A percentile compares a stretch with the other conserved stretches of the same genome.
Conservation (phyloP, 768 basidiomycete genomes). For the Clitopilus passeckerianus region DNA sequence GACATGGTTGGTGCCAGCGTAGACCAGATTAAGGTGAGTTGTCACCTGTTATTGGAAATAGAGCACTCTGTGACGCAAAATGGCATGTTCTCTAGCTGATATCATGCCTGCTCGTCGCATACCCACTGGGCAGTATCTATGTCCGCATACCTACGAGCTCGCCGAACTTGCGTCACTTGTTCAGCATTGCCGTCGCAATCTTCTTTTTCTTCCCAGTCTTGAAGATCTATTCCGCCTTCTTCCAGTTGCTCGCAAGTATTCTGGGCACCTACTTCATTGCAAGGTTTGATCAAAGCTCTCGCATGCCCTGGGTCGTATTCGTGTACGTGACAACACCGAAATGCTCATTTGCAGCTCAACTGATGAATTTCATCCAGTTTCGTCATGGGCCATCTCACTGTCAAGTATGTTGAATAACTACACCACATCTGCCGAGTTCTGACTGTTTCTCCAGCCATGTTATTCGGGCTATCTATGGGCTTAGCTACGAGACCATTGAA, state of each 20-base stretch:
- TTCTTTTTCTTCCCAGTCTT: slow-evolving; percentile 80
- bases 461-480: slow-evolving; percentile 56
- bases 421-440: not conserved
- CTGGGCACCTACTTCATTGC: slow-evolving; percentile 75
- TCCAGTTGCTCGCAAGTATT: slow-evolving; percentile 69
- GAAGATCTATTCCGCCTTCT: slow-evolving; percentile 62
- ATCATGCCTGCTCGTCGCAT: slow-evolving; percentile 77
- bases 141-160: slow-evolving; percentile 69
- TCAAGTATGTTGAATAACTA: slow-evolving; percentile 58
- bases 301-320: slow-evolving; percentile 94
- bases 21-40: slow-evolving; percentile 74
- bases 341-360: slow-evolving; percentile 1
- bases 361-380: slow-evolving; percentile 39
- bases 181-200: slow-evolving; percentile 68
- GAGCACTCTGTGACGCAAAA: not conserved
- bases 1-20: slow-evolving; percentile 65
- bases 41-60: not conserved
- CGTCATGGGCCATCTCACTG: slow-evolving; percentile 87
- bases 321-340: slow-evolving; percentile 34
- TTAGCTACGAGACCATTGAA: slow-evolving; percentile 77
- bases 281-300: slow-evolving; percentile 46
- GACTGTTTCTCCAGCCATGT: slow-evolving; percentile 47
- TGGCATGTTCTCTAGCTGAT: slow-evolving; percentile 59
- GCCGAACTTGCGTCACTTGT: slow-evolving; percentile 71
- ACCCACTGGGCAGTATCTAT: slow-evolving; percentile 90